Base-by-base conservation (phyloP, 257 asterid genomes). In the Apocynum venetum region DNA sequence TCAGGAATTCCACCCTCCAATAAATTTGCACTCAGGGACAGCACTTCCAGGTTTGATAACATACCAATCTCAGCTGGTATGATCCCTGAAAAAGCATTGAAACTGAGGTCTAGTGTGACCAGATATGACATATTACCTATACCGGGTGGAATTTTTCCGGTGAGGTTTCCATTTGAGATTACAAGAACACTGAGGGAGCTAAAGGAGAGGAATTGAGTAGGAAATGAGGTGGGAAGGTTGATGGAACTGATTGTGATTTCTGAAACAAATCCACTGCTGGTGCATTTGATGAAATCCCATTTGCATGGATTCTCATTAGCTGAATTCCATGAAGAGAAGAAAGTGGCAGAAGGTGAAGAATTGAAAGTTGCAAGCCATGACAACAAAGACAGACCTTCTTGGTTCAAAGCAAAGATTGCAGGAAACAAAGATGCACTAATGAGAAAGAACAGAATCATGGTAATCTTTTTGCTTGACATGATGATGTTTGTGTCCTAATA, bases 271-370 rank as follows among this genome's bases (percentile, higher is more conserved):
- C 81, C 86, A 43, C 65, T 75, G 10, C 72, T 73, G 25, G 71
- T 88, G 71, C 96, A 91, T 84, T 77, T 82, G 85, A 89, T 84
- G 89, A 82, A 86, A 76, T 91, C 86, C 96, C 96, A 91, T 20
- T 78, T 76, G 87, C 96, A 91, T 71, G 96, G 96, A 78, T 78
- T 87, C 44, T 51, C 80, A 47, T 87, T 89, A 0, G 80, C 67
- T 17, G 76, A 73, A 64, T 84, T 80, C 96, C 96, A 91, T 12
- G 96, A 88, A 61, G 89, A 85, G 86, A 91, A 91, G 64, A 64
- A 82, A 57, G 61, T 35, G 0, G 83, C 80, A 41, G 91, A 80
- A 41, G 90, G 76, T 0, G 94, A 87, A 31, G 91, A 79, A 71
- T 87, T 81, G 91, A 88, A 87, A 53, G 89, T 80, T 25, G 94